These are phyloP conservation scores for Laburnicola sp. DNA, from an alignment of 2,329 filamentous ascomycete genomes.

Conservation along the genomic window DNA sequence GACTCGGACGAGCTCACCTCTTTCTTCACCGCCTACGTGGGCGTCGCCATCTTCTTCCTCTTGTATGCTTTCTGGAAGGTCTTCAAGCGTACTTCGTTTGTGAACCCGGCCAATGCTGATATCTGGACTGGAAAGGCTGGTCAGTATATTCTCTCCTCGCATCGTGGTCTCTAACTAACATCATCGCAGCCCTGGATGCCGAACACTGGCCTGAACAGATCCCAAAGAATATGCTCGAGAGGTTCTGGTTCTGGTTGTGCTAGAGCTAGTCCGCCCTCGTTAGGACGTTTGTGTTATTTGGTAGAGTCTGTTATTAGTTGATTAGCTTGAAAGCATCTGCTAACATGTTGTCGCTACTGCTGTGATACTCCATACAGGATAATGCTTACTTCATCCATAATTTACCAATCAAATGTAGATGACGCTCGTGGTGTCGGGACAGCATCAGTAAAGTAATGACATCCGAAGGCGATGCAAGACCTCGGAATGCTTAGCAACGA, in stretches of 20 bases:
- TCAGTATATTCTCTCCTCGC: background rate
- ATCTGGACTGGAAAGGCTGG: slow-evolving; percentile 52
- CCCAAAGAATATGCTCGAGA: slow-evolving; percentile 51
- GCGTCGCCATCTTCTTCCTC: slow-evolving; percentile 53
- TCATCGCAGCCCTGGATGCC: slow-evolving; percentile 46
- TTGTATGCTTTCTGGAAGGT: slow-evolving; percentile 57
- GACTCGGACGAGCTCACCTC: slow-evolving; percentile 32
- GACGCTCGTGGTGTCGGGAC: no score
- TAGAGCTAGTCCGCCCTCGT: slow-evolving; percentile 22
- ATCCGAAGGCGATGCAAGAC: no score
- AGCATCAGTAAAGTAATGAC: no score
- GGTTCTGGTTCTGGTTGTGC: slow-evolving; percentile 54
- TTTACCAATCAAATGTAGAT: no score
- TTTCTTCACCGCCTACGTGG: slow-evolving; percentile 54
- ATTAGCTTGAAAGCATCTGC: background rate
- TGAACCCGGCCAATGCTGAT: slow-evolving; percentile 48
- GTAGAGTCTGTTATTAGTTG: background rate
- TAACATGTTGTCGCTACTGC: no score
- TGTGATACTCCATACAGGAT: no score
- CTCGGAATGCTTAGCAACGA: no score
- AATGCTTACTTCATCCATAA: no score
- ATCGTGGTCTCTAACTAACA: background rate
- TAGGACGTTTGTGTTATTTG: no score
- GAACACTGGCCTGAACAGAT: slow-evolving; percentile 50
- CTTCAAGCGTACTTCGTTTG: slow-evolving; percentile 60